Evolutionary conservation across 1,284 basidiomycete genomes (phyloP).

Genomic region (Boletus calvinii): DNA sequence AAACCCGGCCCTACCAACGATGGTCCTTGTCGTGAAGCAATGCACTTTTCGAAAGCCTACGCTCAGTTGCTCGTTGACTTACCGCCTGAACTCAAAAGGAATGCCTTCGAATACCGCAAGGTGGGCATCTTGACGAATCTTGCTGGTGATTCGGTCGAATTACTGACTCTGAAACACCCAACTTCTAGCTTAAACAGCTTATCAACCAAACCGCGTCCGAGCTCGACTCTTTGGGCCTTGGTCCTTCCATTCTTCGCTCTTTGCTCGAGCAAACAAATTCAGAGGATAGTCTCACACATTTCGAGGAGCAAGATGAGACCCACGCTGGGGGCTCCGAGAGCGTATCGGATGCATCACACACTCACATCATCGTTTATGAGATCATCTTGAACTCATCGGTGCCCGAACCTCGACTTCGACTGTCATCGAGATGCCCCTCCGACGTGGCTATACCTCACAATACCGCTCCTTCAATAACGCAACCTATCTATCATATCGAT

Average conservation of each 20-base stretch:
- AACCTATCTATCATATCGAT: constrained; percentile 14
- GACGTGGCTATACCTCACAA: background rate
- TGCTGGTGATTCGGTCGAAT: background rate
- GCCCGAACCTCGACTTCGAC: constrained; percentile 55
- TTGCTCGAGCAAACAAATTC: constrained; percentile 34
- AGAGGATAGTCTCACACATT: constrained; percentile 26
- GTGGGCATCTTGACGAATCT: constrained; percentile 37
- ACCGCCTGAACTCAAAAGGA: constrained; percentile 71
- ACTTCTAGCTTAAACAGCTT: constrained; percentile 83
- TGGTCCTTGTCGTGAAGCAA: constrained; percentile 28
- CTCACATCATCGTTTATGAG: constrained; percentile 50
- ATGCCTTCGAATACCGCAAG: constrained; percentile 86
- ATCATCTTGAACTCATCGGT: constrained; percentile 46
- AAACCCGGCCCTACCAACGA: background rate
- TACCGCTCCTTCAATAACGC: background rate
- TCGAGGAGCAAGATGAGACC: constrained; percentile 20
- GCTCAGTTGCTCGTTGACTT: constrained; percentile 66
- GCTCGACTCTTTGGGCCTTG: constrained; percentile 76
- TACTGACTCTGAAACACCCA: background rate
- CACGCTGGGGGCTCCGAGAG: background rate
- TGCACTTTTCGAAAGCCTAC: constrained; percentile 87
- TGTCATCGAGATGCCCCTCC: constrained; percentile 40
- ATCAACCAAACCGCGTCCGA: constrained; percentile 87
- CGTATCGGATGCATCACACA: constrained; percentile 9
- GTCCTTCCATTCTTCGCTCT: constrained; percentile 53